Evolutionary conservation across 148 eudicot genomes (phyloP), one percentile per base, ranked within the genome.

Genomic region (Chenopodium berlandieri): DNA sequence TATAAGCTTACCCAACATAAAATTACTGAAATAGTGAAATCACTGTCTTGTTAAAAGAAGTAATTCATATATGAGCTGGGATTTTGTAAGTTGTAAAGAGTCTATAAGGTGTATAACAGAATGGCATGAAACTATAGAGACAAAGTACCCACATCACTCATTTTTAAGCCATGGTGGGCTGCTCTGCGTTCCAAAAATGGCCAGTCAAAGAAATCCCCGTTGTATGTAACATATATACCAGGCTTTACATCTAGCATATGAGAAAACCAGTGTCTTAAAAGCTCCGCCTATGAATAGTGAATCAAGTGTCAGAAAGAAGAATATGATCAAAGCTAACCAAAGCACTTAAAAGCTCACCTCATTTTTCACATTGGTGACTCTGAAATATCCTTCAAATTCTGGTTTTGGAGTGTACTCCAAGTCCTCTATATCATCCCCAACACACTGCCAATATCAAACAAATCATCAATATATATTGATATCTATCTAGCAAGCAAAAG

Each of bases 201-300:
- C 99, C 99, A 97, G 67, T 97, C 99, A 84, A 97, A 97, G 88
- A 94, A 97, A 87, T 97, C 99, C 4, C 99, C 99, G 19, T 97
- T 97, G 86, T 97, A 97, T 48, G 99, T 92, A n/a, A 97, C 99
- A 88, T 97, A 94, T 79, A 97, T 91, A 77, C 98, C 96, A 77
- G 99, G 99, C 84, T 92, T 92, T 81, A 91, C 89, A 84, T 90
- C 99, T 89, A 84, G 92, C 98, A 97, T 97, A 76, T 97, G 99
- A 58, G 91, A 76, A 88, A 97, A 94, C 99, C 99, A 97, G 71
- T 69, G 77, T 80, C 88, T 86, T 74, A 97, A 83, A 81, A 97
- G 98, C 88, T 86, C 98, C 84, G 83, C 90, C 99, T 97, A 88
- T 64, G 77, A 80, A 81, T 77, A 75, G 79, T 58, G 80, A 82